Conservation (phyloP, 768 basidiomycete genomes). For the Mycena epipterygia region DNA sequence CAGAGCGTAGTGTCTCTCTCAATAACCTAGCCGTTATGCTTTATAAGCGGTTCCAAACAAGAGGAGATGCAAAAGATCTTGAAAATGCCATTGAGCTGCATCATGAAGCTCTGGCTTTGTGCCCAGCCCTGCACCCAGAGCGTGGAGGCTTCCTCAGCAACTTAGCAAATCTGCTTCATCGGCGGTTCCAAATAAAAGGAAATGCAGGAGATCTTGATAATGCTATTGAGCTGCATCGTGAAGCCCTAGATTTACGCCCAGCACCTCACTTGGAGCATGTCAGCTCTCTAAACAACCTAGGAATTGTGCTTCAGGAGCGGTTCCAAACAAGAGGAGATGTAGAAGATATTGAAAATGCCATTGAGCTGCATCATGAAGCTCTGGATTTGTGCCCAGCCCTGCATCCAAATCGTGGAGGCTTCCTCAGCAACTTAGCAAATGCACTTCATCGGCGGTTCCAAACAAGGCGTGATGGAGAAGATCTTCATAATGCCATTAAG, state of each 20-base stretch:
- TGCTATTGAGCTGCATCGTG: neutral
- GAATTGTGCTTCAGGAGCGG: neutral
- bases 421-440: neutral
- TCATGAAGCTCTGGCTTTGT: no score
- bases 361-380: neutral
- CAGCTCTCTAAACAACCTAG: neutral
- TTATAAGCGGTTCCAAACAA: neutral
- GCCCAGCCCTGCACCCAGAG: no score
- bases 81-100: no score
- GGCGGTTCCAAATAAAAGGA: neutral
- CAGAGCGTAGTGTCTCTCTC: no score
- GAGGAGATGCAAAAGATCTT: neutral
- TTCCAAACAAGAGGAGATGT: neutral
- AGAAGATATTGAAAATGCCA: neutral
- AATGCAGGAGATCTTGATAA: neutral
- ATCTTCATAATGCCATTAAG: neutral
- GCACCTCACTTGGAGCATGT: neutral
- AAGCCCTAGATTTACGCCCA: neutral
- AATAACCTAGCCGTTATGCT: neutral
- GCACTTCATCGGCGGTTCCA: neutral
- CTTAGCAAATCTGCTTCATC: neutral
- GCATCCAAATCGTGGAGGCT: neutral
- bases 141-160: no score
- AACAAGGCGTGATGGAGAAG: neutral
- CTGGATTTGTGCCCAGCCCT: neutral